phyloP scores from a whole-genome alignment of 768 basidiomycete genomes.

The Auricularia sp. region DNA sequence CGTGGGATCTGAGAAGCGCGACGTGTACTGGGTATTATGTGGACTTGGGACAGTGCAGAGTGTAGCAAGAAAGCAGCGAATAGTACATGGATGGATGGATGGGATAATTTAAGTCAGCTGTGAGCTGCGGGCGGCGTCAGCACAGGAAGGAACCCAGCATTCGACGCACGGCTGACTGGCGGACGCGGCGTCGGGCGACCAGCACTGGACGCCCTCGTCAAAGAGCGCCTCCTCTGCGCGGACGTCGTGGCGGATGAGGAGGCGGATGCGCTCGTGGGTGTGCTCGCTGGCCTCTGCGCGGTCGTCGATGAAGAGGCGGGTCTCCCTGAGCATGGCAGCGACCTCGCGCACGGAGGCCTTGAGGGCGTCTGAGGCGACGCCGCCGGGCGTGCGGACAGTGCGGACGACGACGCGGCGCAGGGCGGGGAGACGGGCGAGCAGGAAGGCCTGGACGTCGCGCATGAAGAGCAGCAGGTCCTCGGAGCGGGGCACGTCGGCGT shows the following conservation, averaged over 20 bases:
- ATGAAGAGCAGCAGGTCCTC: neutral
- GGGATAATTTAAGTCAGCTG: too few species aligned
- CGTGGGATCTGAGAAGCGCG: too few species aligned
- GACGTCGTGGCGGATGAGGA: neutral
- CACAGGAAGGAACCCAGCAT: too few species aligned
- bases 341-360: neutral
- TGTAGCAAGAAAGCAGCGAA: too few species aligned
- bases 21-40: too few species aligned
- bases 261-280: neutral
- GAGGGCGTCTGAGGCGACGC: neutral
- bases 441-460: neutral
- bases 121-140: too few species aligned
- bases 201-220: neutral
- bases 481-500: neutral
- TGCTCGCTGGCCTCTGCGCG: neutral
- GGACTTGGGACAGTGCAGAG: too few species aligned
- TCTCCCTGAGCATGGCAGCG: neutral
- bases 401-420: neutral
- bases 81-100: too few species aligned
- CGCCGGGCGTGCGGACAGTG: neutral
- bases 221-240: neutral
- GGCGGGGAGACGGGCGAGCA: neutral
- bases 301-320: neutral
- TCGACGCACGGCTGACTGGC: neutral
- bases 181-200: slow-evolving; percentile 1